Conservation (phyloP, 108 stramenopile genomes). For the Cylindrotheca closterium region DNA sequence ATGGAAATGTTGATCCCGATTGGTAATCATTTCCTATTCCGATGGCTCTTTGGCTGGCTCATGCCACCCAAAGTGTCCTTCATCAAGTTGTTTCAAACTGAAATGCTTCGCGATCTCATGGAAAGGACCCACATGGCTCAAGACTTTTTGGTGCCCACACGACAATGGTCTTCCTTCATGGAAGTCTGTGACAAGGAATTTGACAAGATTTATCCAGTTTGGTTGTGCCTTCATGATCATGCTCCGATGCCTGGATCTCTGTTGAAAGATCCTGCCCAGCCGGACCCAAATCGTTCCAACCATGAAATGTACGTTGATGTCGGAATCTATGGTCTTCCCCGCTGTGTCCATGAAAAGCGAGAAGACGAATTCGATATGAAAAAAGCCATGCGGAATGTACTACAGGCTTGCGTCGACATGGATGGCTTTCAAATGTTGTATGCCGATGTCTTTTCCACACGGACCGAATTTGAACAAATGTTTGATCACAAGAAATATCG, state of each 20-base stretch:
- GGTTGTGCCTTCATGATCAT: slow-evolving; percentile 46
- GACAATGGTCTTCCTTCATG: slow-evolving; percentile 39
- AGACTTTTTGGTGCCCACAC: slow-evolving; percentile 57
- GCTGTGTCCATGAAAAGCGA: slow-evolving; percentile 29
- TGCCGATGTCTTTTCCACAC: slow-evolving; percentile 43
- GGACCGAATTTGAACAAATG: slow-evolving; percentile 57
- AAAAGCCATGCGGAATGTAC: slow-evolving; percentile 25
- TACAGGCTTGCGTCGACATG: slow-evolving; percentile 30
- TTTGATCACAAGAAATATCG: slow-evolving; percentile 52
- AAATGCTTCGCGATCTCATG: slow-evolving; percentile 27
- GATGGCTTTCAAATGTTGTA: slow-evolving; percentile 54
- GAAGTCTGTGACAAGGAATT: slow-evolving; percentile 34
- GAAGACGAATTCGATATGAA: slow-evolving; percentile 44
- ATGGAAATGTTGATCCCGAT: slow-evolving; percentile 63
- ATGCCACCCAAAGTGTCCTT: slow-evolving; percentile 55
- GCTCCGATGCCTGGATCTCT: slow-evolving; percentile 26
- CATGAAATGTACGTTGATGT: slow-evolving; percentile 55
- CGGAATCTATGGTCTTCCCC: slow-evolving; percentile 55
- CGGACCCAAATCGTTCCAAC: slow-evolving; percentile 12
- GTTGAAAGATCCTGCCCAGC: slow-evolving; percentile 14
- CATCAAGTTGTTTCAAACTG: slow-evolving; percentile 40
- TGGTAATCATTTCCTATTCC: slow-evolving; percentile 52
- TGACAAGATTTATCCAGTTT: slow-evolving; percentile 47
- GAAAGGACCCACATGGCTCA: slow-evolving; percentile 44
- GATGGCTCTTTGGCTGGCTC: slow-evolving; percentile 60